Evolutionary conservation across 164 flowering plant genomes (phyloP), one percentile per base, ranked within the genome.

Genomic region (Cinnamomum chago): DNA sequence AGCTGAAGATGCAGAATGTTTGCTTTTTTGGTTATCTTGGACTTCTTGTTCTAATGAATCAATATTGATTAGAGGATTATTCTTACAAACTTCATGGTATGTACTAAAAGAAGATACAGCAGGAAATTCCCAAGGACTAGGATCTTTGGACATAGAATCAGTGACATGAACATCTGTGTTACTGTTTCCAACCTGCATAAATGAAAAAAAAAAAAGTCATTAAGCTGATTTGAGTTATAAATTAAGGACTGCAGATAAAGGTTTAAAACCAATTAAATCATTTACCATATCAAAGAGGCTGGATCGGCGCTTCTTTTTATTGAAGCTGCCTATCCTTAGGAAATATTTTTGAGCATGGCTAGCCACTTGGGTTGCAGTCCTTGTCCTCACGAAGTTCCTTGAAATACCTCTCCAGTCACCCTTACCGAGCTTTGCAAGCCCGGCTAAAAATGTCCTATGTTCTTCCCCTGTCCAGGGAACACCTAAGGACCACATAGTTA

Each of bases 321-420:
- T 76, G 72, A 85, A 85, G 58, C 74, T 79, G 0, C 78, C 76
- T 58, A 78, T 90, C 18, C 95, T 79, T 33, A 90, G 91, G 72
- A 93, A 93, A 72, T 92, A 88, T 70, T 93, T 93, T 50, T 93
- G 98, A 65, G 96, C 98, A 86, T 93, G 98, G 62, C 98, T 93
- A 9, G 98, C 98, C 17, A 93, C 96, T 84, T 93, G 98, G 55
- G 93, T 90, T 33, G 96, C 93, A 71, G 98, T 89, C 70, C 92
- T 89, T 50, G 93, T 86, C 5, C 84, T 88, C 2, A 90, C 95
- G 77, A 82, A 93, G 74, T 82, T 87, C 72, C 85, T 89, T 20
- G 98, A 88, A 72, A 93, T 92, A 7, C 97, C 98, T 70, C 94
- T 92, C 98, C 98, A 93, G 58, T 93, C 96, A 62, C 98, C 98